Conservation (phyloP, 2,329 filamentous ascomycete genomes). For the Tympanopsis confertula region DNA sequence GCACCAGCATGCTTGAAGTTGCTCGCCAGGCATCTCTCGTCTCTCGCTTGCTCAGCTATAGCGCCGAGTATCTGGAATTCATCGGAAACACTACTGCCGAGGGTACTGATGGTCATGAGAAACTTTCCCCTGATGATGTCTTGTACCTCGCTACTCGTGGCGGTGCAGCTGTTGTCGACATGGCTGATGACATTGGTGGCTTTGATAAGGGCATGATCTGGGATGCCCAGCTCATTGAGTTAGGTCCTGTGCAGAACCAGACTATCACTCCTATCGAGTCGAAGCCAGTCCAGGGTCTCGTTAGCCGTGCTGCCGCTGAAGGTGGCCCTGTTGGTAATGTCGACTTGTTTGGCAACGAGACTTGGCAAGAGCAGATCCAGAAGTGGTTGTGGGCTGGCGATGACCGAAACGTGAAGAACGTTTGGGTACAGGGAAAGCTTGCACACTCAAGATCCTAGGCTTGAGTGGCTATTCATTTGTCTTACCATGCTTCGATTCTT, state of each 20-base stretch:
- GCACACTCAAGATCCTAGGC: conserved; percentile 1
- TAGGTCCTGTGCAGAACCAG: background rate
- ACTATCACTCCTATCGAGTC: background rate
- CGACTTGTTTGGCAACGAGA: background rate
- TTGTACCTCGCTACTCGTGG: conserved; percentile 2
- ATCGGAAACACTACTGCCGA: no score
- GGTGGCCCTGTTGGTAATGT: no score
- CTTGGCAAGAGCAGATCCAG: conserved; percentile 1
- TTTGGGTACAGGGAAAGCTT: conserved; percentile 1
- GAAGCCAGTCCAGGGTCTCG: background rate
- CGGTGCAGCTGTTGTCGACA: conserved; percentile 1
- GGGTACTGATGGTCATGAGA: conserved; percentile 1
- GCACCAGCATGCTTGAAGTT: background rate
- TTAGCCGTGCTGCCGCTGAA: background rate
- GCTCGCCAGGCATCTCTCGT: conserved; percentile 1
- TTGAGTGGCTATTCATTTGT: background rate
- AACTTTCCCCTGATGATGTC: background rate
- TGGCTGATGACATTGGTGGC: background rate
- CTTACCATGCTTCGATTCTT: no score
- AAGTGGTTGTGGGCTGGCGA: conserved; percentile 2
- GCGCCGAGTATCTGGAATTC: no score
- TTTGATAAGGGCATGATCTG: conserved; percentile 2
- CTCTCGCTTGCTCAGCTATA: background rate
- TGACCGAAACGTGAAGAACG: conserved; percentile 2
- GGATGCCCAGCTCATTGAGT: conserved; percentile 2